Base-by-base conservation (phyloP, 2,329 filamentous ascomycete genomes). In the Nemania sp. region DNA sequence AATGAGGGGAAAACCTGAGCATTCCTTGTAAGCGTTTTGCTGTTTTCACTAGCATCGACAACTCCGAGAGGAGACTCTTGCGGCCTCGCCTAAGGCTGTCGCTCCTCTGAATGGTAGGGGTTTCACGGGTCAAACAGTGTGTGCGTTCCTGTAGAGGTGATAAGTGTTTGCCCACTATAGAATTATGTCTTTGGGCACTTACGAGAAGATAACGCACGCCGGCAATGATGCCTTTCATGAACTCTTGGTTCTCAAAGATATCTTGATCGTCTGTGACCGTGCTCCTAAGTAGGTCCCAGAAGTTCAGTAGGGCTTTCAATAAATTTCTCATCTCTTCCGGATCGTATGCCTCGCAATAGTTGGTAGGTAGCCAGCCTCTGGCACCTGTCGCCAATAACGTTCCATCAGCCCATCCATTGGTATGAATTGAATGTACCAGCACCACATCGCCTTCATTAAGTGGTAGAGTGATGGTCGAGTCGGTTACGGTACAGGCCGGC, bases 341-440 rank as follows among this genome's bases (percentile, higher is more conserved):
- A 73, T 98, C 93, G 79, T 98, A 99, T 10, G 93, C 88, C 78
- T 98, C 94, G 83, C 96, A 99, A 79, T 98, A 99, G 80, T 99
- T 99, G 8, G 96, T 99, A 2, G 96, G 96, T 68, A 99, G 84
- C 96, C 96, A 99, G 70, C 96, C 96, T 73, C 96, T 88, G 58
- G 92, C 92, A 27, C 95, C 95, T 2, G 94, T 93, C 26, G 91
- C 87, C 69, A 99, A 82, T 47, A 98, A 84, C 0, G 96, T 99
- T 59, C 96, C 96, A 79, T 99, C 96, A 35, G 96, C 96, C 96
- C 96, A 99, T 73, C 96, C 96, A 82, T 98, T 99, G 68, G 93
- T 96, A 80, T 99, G 96, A 73, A 98, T 93, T 3, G 96, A 98
- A 80, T 99, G 96, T 24, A 99, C 92, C 66, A 99, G 82, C 62